Base-by-base conservation (phyloP, 2,329 filamentous ascomycete species). In the Stachybotrys elegans region DNA sequence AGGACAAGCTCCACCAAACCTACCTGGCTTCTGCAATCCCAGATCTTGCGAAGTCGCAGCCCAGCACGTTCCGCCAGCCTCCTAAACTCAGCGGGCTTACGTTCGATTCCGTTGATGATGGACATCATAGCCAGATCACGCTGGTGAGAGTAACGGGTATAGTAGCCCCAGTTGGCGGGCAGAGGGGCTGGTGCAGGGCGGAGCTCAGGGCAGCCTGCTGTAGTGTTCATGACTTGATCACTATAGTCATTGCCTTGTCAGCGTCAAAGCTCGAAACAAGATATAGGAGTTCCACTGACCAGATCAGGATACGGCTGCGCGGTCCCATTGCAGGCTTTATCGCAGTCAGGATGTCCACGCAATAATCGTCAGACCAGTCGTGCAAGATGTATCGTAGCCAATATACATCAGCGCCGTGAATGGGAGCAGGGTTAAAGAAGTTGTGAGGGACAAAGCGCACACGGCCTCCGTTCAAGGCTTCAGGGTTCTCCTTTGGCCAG, bases 161-260 rank as follows among this genome's bases (percentile, higher is more conserved):
- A 59, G 44, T 62, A 62, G 6, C 62, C 61, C 43, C 55, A 64
- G 39, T 66, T 66, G 6, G 60, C 59, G 6, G 59, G 60, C n/a
- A 65, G 47, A 2, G 60, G 55, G 7, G 38, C 42, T 1, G 62
- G 62, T 4, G 62, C 62, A 4, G 56, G 39, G 0, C 46, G 42
- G 14, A 64, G 44, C 35, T 60, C 55, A 2, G 47, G 40, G 25
- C 47, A 54, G 3, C 62, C 62, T 4, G 44, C 40, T 3, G 62
- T 63, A 5, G 60, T 62, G 41, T 64, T 65, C 60, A 65, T 64
- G 12, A 65, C 62, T 43, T 63, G 61, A 29, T 65, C 62, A 40
- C 59, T 57, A 50, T 42, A 40, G 43, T 22, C 14, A 37, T 36
- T 35, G 32, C 8, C 8, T 14, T 17, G 9, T 7, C 8, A 9